Evolutionary conservation across 164 flowering plant species (phyloP).

Genomic region (Piper longum): DNA sequence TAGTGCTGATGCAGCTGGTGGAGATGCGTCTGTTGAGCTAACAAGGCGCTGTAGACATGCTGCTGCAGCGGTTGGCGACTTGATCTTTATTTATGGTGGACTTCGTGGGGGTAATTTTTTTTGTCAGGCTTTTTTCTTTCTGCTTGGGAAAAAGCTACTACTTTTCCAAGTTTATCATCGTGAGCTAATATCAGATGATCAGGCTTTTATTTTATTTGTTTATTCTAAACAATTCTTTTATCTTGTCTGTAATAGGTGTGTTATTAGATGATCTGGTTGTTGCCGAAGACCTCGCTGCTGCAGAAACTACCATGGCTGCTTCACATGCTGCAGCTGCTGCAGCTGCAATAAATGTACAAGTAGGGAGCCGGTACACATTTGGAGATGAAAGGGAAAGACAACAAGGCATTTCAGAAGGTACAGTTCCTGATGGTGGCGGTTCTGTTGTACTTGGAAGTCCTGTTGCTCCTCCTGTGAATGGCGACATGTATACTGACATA

Average conservation of each 20-base stretch:
- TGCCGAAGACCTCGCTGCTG: conserved; percentile 94
- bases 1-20: conserved; percentile 99
- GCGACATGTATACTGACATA: conserved; percentile 87
- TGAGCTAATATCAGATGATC: background rate
- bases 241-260: conserved; percentile 37
- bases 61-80: conserved; percentile 94
- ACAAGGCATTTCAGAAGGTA: conserved; percentile 24
- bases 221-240: background rate
- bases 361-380: conserved; percentile 59
- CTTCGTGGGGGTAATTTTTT: conserved; percentile 80
- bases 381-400: conserved; percentile 60
- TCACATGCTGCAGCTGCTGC: conserved; percentile 68
- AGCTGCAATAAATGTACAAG: conserved; percentile 34
- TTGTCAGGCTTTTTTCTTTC: too few relatives aligned
- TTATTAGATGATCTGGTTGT: conserved; percentile 90
- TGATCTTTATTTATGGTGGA: conserved; percentile 94
- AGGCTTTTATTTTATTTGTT: background rate
- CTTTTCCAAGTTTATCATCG: background rate
- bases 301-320: conserved; percentile 91
- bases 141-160: too few relatives aligned
- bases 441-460: conserved; percentile 88
- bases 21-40: conserved; percentile 94
- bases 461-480: conserved; percentile 93
- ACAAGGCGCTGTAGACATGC: conserved; percentile 99
- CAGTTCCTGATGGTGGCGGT: conserved; percentile 49